Conservation (phyloP, 2,329 filamentous ascomycete genomes). For the Samsoniella hepiali region DNA sequence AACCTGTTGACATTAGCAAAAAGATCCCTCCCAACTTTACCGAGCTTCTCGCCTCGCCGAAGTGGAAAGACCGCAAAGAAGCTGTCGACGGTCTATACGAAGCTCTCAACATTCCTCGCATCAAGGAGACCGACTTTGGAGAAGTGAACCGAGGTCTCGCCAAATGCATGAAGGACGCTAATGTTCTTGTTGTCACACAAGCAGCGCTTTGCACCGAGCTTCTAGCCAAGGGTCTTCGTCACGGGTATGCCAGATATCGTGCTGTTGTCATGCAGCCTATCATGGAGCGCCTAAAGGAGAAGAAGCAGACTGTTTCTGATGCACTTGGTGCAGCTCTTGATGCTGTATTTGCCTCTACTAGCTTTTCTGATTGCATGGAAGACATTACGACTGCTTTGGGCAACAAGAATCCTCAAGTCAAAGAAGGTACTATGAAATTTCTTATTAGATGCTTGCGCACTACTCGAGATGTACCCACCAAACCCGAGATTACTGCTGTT, state of each 20-base stretch:
- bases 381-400: conserved; percentile 80
- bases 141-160: conserved; percentile 81
- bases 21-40: conserved; percentile 79
- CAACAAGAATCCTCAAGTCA: conserved; percentile 97
- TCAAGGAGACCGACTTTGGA: conserved; percentile 86
- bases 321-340: conserved; percentile 84
- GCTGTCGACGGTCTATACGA: conserved; percentile 78
- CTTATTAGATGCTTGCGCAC: conserved; percentile 82
- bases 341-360: conserved; percentile 61
- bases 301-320: conserved; percentile 86
- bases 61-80: conserved; percentile 99
- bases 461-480: conserved; percentile 78
- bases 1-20: conserved; percentile 80
- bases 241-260: conserved; percentile 76
- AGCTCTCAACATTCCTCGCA: conserved; percentile 77
- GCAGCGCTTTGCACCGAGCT: conserved; percentile 91
- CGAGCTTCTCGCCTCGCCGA: conserved; percentile 81
- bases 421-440: conserved; percentile 92
- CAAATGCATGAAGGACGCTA: conserved; percentile 98
- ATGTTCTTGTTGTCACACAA: conserved; percentile 88
- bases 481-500: conserved; percentile 77
- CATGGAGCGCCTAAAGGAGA: conserved; percentile 95
- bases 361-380: conserved; percentile 81
- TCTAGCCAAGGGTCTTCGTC: conserved; percentile 79
- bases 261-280: conserved; percentile 79